Evolutionary conservation across 306 rosid species (phyloP), one percentile per base, ranked within the genome.

Genomic region (Malus fusca): DNA sequence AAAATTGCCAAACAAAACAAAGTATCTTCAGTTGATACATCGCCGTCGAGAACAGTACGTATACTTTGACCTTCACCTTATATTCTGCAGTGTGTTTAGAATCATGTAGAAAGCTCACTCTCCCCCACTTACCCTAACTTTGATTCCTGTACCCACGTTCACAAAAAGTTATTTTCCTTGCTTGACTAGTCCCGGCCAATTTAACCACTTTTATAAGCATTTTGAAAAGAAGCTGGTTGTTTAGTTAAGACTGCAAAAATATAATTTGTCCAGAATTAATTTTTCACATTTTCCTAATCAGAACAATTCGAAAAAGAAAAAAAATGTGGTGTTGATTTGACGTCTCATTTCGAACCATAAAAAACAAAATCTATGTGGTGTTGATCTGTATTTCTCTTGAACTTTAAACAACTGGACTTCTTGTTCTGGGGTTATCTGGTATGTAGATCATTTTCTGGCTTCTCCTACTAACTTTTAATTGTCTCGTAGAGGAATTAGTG

Each of bases 21-120:
- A 89, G 84, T 89, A 92, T 89, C 87, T 95, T 73, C 97, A 95
- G 88, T 79, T 92, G 85, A 77, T 92, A 72, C 98, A 92, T 77
- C 96, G 96, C 66, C 92, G 78, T 30, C 83, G 87, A 80, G 97
- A 90, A 75, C 94, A 82, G 98, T 93, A 91, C 65, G 97, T 89
- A 43, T 61, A 66, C 66, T 76, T 68, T 71, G 53, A 26, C 17
- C 26, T 80, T 60, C 51, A 37, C 53, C 44, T 37, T 40, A 3
- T 72, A 72, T 33, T 58, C 9, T 30, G n/a, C 22, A 7, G 33
- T 2, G 66, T 59, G 76, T 37, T 37, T 59, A 15, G 43, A 40
- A 40, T 33, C 35, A 42, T 55, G n/a, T n/a, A 55, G 64, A 33
- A 52, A 19, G 56, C 42, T 40, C 43, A 8, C 73, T 28, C n/a